Conservation (phyloP, 805 yeast species). For the Lipomyces starkeyi region DNA sequence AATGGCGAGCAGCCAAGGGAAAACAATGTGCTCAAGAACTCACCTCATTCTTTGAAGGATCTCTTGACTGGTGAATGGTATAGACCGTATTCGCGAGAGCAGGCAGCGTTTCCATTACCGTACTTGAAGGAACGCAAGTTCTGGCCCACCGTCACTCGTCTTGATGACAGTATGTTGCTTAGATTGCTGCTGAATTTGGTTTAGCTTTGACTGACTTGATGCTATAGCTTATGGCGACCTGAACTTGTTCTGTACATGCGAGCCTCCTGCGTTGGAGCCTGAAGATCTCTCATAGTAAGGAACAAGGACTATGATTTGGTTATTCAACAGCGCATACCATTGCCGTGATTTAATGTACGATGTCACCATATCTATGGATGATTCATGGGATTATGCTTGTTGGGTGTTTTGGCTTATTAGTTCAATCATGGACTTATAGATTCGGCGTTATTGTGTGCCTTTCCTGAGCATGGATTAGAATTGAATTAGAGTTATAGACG, state of each 20-base stretch:
- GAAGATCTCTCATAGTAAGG: neutral
- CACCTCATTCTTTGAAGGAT: conserved; percentile 91
- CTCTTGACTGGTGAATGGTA: conserved; percentile 75
- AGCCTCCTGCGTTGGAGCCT: conserved; percentile 35
- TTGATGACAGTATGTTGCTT: conserved; percentile 63
- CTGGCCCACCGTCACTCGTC: conserved; percentile 94
- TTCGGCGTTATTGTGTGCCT: neutral
- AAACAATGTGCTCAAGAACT: conserved; percentile 71
- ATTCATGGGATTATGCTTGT: neutral
- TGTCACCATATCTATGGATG: neutral
- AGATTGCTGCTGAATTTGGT: neutral
- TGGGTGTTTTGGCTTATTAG: neutral
- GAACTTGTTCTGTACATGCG: conserved; percentile 90
- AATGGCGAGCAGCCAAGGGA: conserved; percentile 68
- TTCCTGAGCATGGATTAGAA: neutral
- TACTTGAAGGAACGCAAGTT: conserved; percentile 75
- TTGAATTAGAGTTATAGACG: neutral
- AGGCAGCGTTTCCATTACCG: conserved; percentile 92
- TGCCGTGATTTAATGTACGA: neutral
- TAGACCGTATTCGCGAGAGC: conserved; percentile 90
- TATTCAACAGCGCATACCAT: neutral
- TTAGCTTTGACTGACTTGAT: neutral
- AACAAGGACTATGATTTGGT: neutral
- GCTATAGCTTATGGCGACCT: conserved; percentile 79
- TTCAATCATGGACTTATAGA: neutral